Evolutionary conservation across 2,329 filamentous ascomycete genomes (phyloP).

Genomic region (Fusarium humuli): DNA sequence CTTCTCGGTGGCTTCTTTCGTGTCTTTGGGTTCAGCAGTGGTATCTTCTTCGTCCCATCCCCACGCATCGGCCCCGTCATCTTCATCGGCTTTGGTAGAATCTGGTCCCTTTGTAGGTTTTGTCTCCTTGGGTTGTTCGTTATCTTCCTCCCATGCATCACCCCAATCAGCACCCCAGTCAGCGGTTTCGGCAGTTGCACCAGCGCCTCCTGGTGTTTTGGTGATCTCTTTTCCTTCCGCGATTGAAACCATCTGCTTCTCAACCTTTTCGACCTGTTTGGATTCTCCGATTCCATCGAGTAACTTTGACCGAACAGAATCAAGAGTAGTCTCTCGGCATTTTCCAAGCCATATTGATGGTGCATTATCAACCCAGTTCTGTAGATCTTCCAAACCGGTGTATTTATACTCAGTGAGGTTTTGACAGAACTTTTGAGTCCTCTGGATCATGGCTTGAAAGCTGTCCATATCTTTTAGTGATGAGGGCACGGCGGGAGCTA

Average conservation of each 20-base stretch:
- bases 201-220: conserved; percentile 63
- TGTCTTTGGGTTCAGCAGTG: conserved; percentile 40
- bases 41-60: conserved; percentile 79
- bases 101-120: conserved; percentile 32
- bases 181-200: conserved; percentile 57
- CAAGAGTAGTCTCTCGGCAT: conserved; percentile 82
- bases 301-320: conserved; percentile 77
- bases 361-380: conserved; percentile 83
- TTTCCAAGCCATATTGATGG: conserved; percentile 88
- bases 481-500: conserved; percentile 80
- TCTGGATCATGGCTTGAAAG: conserved; percentile 78
- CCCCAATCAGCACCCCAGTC: conserved; percentile 86
- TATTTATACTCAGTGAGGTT: conserved; percentile 73
- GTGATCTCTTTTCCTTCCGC: conserved; percentile 74
- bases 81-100: conserved; percentile 46
- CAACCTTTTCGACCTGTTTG: conserved; percentile 82
- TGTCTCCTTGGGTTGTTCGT: conserved; percentile 55
- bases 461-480: conserved; percentile 75
- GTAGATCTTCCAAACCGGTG: conserved; percentile 70
- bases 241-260: conserved; percentile 81
- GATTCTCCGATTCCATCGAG: conserved; percentile 73
- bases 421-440: conserved; percentile 72
- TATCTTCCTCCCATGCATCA: conserved; percentile 81
- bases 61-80: conserved; percentile 76
- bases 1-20: conserved; percentile 26